These are phyloP conservation scores for Metschnikowia continentalis DNA, from an alignment of 805 yeast genomes.

Conservation along the genomic window DNA sequence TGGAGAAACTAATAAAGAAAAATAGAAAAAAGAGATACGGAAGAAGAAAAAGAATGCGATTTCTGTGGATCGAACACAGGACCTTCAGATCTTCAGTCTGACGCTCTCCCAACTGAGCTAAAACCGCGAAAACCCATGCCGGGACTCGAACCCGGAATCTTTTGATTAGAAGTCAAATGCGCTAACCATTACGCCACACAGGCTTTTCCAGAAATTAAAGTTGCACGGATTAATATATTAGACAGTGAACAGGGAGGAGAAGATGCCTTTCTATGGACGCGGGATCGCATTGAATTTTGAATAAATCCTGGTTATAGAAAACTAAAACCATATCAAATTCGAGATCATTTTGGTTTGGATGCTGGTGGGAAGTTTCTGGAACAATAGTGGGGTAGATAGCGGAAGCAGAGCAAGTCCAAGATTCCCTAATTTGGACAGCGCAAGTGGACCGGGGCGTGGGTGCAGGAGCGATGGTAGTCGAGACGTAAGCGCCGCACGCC, in stretches of 20 bases:
- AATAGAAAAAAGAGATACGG: background rate
- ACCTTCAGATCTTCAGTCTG: slow-evolving; percentile 26
- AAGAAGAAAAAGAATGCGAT: slow-evolving; percentile 16
- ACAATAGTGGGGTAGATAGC: background rate
- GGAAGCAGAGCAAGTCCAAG: background rate
- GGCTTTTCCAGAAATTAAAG: background rate
- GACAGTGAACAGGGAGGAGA: no score
- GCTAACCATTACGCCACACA: slow-evolving; percentile 21
- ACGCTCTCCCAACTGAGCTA: slow-evolving; percentile 33
- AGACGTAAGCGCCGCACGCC: background rate
- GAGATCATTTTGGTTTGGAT: no score
- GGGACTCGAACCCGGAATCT: slow-evolving; percentile 22
- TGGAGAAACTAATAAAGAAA: no score
- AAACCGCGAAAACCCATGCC: slow-evolving; percentile 24
- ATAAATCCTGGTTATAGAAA: no score
- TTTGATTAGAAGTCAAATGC: slow-evolving; percentile 21
- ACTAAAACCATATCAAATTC: no score
- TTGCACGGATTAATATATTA: no score
- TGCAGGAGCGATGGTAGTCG: background rate
- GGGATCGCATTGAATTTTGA: no score
- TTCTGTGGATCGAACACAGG: slow-evolving; percentile 22
- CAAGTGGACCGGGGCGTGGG: background rate
- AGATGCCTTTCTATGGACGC: no score
- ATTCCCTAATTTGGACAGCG: background rate
- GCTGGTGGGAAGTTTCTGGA: no score